These are phyloP conservation scores for Alternaria panax DNA, from an alignment of 2,329 filamentous ascomycete genomes.

Conservation along the genomic window DNA sequence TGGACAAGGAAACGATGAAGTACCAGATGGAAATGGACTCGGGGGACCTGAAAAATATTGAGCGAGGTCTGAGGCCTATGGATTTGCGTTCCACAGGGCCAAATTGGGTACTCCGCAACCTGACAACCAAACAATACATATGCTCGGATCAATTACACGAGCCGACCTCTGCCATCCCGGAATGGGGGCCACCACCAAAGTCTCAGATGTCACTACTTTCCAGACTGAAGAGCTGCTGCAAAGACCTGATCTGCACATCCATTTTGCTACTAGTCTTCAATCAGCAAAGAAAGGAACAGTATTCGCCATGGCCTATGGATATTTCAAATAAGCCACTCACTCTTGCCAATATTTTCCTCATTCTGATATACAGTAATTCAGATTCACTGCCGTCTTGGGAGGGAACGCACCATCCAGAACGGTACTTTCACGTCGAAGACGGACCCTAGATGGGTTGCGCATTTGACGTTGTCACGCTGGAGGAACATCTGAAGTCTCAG, in stretches of 20 bases:
- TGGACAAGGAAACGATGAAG: no score
- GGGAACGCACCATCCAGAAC: no score
- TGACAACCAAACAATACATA: constrained; percentile 21
- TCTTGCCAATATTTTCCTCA: constrained; percentile 17
- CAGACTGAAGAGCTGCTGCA: background rate
- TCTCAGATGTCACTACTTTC: background rate
- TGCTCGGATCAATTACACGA: constrained; percentile 17
- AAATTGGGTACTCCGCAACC: constrained; percentile 24
- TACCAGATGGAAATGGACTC: background rate
- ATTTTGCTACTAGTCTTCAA: background rate
- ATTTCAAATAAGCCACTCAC: no score
- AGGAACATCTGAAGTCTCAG: constrained; percentile 2
- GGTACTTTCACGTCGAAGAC: constrained; percentile 4
- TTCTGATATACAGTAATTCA: constrained; percentile 10
- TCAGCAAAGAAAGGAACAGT: background rate
- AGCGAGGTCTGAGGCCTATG: constrained; percentile 16
- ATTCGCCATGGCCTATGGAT: no score
- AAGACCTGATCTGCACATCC: no score
- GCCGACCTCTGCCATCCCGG: background rate
- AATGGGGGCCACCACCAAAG: background rate
- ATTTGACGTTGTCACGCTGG: constrained; percentile 19
- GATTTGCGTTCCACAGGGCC: no score
- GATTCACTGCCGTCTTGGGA: no score
- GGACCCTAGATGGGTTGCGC: constrained; percentile 19
- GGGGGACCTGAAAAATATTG: background rate